A percentile compares a stretch with the other conserved stretches of the same genome.
These are phyloP conservation scores for Cyclostephanos invisitatus DNA, from an alignment of 108 stramenopile species.

Conservation along the genomic window DNA sequence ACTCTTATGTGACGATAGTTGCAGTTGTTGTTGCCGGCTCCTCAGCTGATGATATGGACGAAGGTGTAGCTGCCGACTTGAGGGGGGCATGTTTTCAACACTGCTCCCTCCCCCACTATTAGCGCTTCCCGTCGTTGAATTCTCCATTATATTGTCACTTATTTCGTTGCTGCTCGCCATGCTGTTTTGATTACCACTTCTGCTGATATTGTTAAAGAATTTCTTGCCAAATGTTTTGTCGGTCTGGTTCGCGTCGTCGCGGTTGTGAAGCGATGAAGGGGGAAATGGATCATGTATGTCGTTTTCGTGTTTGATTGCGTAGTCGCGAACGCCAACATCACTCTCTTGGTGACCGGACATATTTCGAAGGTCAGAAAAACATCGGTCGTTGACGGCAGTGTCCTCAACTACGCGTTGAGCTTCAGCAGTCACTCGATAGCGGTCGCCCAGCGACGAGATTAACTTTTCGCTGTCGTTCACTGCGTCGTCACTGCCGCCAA, in stretches of 20 bases:
- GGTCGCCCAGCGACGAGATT: conserved; percentile 13
- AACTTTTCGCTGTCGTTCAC: conserved; percentile 6
- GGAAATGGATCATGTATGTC: not conserved
- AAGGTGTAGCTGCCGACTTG: not conserved
- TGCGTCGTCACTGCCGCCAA: not conserved
- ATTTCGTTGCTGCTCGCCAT: not conserved
- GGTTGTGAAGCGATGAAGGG: not conserved
- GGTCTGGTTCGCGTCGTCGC: not conserved
- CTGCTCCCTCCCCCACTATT: conserved; percentile 4
- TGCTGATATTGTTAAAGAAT: not conserved
- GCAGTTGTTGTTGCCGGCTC: not conserved
- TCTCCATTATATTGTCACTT: not conserved
- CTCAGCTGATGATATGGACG: not conserved
- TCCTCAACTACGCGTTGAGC: not conserved
- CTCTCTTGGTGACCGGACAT: not conserved
- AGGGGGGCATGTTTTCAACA: conserved; percentile 8
- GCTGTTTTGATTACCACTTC: not conserved
- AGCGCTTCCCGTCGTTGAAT: conserved; percentile 3
- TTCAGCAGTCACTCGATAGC: conserved; percentile 1
- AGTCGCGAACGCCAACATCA: not conserved
- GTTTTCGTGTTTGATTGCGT: conserved; percentile 1
- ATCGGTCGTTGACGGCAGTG: not conserved
- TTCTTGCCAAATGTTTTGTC: not conserved
- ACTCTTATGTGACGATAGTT: not conserved
- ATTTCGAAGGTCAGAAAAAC: not conserved